A percentile compares a stretch with the other conserved stretches of the same genome.
phyloP scores from a whole-genome alignment of 768 basidiomycete genomes.

The Termitomyces bulborhizus region DNA sequence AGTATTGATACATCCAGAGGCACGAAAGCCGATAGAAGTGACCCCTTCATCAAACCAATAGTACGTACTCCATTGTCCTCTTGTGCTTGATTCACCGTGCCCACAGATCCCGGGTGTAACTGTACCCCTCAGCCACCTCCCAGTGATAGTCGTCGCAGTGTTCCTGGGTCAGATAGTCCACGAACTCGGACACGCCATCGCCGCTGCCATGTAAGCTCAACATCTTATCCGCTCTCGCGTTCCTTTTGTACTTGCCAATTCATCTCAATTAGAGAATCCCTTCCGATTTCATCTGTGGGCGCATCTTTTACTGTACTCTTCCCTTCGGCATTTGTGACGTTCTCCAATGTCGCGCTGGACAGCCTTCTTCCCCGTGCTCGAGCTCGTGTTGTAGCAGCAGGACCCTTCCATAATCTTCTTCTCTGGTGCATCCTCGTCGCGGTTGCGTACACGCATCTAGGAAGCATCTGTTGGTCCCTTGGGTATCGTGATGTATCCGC shows the following conservation, averaged over 20 bases:
- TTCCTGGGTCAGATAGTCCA: conserved; percentile 66
- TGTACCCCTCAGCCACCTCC: conserved; percentile 66
- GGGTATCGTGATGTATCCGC: conserved; percentile 50
- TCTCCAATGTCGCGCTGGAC: conserved; percentile 38
- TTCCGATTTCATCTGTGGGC: conserved; percentile 59
- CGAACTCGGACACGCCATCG: conserved; percentile 74
- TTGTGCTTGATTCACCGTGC: background rate
- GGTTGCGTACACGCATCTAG: conserved; percentile 26
- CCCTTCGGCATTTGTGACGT: conserved; percentile 71
- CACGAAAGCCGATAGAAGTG: background rate
- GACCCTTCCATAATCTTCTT: conserved; percentile 73
- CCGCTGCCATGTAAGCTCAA: conserved; percentile 62
- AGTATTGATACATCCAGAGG: background rate
- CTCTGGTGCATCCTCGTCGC: conserved; percentile 44
- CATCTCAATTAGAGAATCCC: conserved; percentile 41
- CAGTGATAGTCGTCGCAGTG: conserved; percentile 57
- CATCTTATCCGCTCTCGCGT: background rate
- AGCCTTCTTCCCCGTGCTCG: conserved; percentile 35
- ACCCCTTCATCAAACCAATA: conserved; percentile 21
- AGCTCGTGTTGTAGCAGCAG: conserved; percentile 63
- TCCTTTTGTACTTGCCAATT: background rate
- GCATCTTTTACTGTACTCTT: conserved; percentile 55
- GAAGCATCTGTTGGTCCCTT: conserved; percentile 22
- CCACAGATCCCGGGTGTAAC: conserved; percentile 78
- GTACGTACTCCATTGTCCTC: conserved; percentile 18